A percentile compares a stretch with the other conserved stretches of the same genome.
phyloP scores from a whole-genome alignment of 2,329 filamentous ascomycete genomes.

The Penicillium janthinellum region DNA sequence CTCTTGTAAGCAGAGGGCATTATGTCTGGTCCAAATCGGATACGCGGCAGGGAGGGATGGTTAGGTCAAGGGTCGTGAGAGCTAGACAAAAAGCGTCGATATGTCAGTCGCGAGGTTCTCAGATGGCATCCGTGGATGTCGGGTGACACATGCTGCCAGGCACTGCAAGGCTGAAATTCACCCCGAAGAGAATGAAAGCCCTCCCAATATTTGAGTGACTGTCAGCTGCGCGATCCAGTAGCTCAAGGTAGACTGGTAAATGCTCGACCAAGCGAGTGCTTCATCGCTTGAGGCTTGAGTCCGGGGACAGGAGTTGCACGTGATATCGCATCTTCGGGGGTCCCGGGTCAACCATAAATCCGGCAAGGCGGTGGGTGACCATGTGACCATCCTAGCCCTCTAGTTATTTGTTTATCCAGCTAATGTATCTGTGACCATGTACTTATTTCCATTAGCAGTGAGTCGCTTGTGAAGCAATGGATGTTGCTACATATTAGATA shows the following conservation, averaged over 20 bases:
- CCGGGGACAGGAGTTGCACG: neutral
- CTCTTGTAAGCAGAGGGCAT: conserved; percentile 52
- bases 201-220: neutral
- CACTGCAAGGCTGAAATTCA: neutral
- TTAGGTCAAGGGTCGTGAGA: neutral
- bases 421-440: no score
- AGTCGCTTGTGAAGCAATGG: no score
- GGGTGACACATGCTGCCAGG: conserved; percentile 21
- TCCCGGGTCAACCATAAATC: neutral
- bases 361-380: neutral
- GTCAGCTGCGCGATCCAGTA: neutral
- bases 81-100: conserved; percentile 2
- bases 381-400: neutral
- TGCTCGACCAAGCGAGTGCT: neutral
- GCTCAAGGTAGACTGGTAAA: neutral
- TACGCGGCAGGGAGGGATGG: neutral
- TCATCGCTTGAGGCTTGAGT: neutral
- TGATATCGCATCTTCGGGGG: neutral
- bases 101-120: conserved; percentile 13
- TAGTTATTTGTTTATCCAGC: neutral
- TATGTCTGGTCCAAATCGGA: conserved; percentile 1
- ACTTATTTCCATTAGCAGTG: no score
- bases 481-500: no score
- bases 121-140: conserved; percentile 9
- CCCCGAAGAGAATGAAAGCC: neutral